A percentile compares a stretch with the other conserved stretches of the same genome.
Conservation (phyloP, 495 filamentous ascomycete species). For the Parachaetomium inaequale region DNA sequence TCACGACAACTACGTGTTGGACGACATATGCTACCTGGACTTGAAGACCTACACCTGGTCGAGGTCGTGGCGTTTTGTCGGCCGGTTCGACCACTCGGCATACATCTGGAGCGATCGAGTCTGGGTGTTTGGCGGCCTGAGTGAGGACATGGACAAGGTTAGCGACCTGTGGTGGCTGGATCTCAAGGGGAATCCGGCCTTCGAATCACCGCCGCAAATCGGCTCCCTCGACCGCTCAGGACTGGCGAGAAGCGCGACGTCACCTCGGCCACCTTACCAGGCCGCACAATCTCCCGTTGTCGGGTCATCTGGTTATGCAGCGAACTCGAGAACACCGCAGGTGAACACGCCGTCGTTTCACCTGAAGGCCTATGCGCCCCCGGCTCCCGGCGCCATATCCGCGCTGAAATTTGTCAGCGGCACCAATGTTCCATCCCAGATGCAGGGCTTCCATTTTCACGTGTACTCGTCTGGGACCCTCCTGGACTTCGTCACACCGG, state of each 20-base stretch:
- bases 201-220: slow-evolving; percentile 68
- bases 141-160: slow-evolving; percentile 91
- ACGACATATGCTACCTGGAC: slow-evolving; percentile 94
- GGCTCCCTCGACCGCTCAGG: slow-evolving; percentile 55
- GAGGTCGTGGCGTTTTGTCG: slow-evolving; percentile 88
- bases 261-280: slow-evolving; percentile 43
- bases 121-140: slow-evolving; percentile 96
- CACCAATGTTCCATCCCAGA: slow-evolving; percentile 79
- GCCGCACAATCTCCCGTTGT: slow-evolving; percentile 39
- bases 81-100: slow-evolving; percentile 88
- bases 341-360: slow-evolving; percentile 67
- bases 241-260: slow-evolving; percentile 34
- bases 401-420: slow-evolving; percentile 86
- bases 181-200: slow-evolving; percentile 80
- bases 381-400: slow-evolving; percentile 78
- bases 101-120: slow-evolving; percentile 85
- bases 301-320: slow-evolving; percentile 72
- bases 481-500: slow-evolving; percentile 89
- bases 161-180: slow-evolving; percentile 97
- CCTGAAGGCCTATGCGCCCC: slow-evolving; percentile 65
- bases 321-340: slow-evolving; percentile 85
- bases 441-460: slow-evolving; percentile 89
- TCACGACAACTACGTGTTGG: slow-evolving; percentile 80
- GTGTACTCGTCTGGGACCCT: slow-evolving; percentile 89
- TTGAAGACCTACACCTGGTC: slow-evolving; percentile 98